phyloP scores from a whole-genome alignment of 129 eudicot genomes.

The Tagetes patula region DNA sequence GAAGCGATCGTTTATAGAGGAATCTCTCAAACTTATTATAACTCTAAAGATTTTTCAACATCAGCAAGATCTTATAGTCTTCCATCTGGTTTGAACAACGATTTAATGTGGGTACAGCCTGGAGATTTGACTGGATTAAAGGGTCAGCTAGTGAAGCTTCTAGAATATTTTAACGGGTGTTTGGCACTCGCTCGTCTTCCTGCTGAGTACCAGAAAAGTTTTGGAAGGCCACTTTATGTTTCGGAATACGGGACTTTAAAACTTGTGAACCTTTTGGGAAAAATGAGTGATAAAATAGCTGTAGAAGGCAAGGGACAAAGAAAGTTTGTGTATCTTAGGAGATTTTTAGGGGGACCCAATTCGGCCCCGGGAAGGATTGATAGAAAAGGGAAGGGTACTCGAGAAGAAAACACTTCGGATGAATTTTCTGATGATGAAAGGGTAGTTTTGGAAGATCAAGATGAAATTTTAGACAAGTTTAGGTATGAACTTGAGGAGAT shows the following conservation, averaged over 20 bases:
- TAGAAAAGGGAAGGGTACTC: constrained; percentile 53
- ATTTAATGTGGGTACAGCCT: constrained; percentile 76
- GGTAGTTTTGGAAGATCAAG: constrained; percentile 38
- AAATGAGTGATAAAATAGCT: constrained; percentile 62
- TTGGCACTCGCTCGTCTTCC: constrained; percentile 67
- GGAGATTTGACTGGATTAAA: constrained; percentile 83
- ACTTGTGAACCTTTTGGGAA: constrained; percentile 69
- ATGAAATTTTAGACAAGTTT: constrained; percentile 50
- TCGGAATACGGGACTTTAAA: constrained; percentile 75
- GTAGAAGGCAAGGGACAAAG: constrained; percentile 74
- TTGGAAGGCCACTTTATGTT: constrained; percentile 77
- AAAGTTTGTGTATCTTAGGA: constrained; percentile 58
- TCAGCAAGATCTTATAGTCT: constrained; percentile 49
- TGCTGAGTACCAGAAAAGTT: constrained; percentile 74
- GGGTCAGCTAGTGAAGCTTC: constrained; percentile 72
- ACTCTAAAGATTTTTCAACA: constrained; percentile 49
- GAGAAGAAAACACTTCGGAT: constrained; percentile 68
- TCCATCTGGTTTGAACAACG: constrained; percentile 56
- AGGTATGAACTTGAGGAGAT: constrained; percentile 85
- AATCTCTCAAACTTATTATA: constrained; percentile 49
- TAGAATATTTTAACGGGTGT: constrained; percentile 65
- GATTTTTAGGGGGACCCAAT: constrained; percentile 37
- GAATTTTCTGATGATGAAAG: constrained; percentile 68
- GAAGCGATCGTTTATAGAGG: constrained; percentile 88
- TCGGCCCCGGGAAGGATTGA: constrained; percentile 46